Conservation (phyloP, 2,329 filamentous ascomycete genomes). For the Ascochyta pisi region DNA sequence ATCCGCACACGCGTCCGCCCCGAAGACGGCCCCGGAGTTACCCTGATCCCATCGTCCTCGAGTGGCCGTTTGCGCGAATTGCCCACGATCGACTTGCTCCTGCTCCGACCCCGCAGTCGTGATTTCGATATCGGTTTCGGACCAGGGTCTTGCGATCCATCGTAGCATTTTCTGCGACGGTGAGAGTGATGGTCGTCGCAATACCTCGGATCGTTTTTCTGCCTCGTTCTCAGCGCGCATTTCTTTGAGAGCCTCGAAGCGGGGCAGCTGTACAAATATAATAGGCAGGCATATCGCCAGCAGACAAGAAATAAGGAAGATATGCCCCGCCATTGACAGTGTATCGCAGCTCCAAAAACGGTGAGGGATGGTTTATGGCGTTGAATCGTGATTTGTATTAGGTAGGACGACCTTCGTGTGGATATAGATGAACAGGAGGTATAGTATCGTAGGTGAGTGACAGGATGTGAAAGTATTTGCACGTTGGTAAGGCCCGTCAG, state of each 20-base stretch:
- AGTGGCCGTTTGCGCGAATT: not conserved
- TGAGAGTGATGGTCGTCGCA: conserved; percentile 9
- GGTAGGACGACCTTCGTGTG: not conserved
- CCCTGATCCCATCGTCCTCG: not conserved
- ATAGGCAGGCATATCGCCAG: conserved; percentile 34
- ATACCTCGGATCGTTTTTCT: conserved; percentile 26
- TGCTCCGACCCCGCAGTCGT: not conserved
- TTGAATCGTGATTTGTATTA: not conserved
- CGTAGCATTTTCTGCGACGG: conserved; percentile 7
- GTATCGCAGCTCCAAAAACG: not conserved
- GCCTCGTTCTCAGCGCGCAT: conserved; percentile 13
- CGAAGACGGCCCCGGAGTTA: not conserved
- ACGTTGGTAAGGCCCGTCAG: not conserved
- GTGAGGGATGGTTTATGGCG: not conserved
- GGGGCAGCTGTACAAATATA: conserved; percentile 30
- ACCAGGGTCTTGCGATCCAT: conserved; percentile 11
- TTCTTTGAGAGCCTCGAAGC: conserved; percentile 12
- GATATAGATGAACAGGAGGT: not conserved
- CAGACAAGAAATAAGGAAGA: conserved; percentile 28
- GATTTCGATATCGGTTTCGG: not conserved
- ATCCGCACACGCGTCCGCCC: conserved; percentile 19
- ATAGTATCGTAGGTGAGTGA: not conserved
- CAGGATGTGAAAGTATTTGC: not conserved
- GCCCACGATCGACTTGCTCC: not conserved
- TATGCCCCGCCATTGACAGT: conserved; percentile 5